These are phyloP conservation scores for Xylogone sp. DNA, from an alignment of 2,329 filamentous ascomycete genomes.

Conservation along the genomic window DNA sequence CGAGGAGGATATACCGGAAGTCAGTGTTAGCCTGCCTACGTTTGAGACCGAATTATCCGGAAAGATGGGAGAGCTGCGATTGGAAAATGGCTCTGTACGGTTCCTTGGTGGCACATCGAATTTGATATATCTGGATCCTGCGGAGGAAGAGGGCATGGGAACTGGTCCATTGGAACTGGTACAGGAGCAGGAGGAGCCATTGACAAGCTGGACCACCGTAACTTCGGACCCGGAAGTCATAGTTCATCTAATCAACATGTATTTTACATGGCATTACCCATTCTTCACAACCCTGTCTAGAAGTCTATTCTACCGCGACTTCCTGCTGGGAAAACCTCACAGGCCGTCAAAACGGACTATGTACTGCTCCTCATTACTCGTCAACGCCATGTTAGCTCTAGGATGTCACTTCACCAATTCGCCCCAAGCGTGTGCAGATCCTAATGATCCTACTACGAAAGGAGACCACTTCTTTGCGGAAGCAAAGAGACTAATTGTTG, in stretches of 20 bases:
- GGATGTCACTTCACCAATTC: constrained; percentile 90
- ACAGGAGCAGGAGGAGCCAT: constrained; percentile 55
- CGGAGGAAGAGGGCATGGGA: constrained; percentile 30
- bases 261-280: constrained; percentile 96
- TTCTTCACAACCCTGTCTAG: constrained; percentile 93
- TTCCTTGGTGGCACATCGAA: constrained; percentile 96
- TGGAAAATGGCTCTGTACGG: constrained; percentile 83
- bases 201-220: constrained; percentile 84
- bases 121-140: constrained; percentile 71
- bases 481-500: constrained; percentile 82
- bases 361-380: constrained; percentile 85
- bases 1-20: constrained; percentile 35
- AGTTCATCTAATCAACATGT: constrained; percentile 90
- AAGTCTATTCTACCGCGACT: constrained; percentile 82
- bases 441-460: constrained; percentile 76
- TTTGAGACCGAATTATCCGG: constrained; percentile 77
- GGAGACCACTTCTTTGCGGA: constrained; percentile 96
- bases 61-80: constrained; percentile 86
- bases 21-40: constrained; percentile 35
- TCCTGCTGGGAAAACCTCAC: constrained; percentile 63
- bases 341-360: constrained; percentile 51
- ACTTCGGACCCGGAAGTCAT: constrained; percentile 77
- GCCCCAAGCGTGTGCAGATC: constrained; percentile 65
- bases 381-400: constrained; percentile 90
- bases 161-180: constrained; percentile 24